Evolutionary conservation across 2,329 filamentous ascomycete species (phyloP).

Genomic region (Diaporthe aspalathi): DNA sequence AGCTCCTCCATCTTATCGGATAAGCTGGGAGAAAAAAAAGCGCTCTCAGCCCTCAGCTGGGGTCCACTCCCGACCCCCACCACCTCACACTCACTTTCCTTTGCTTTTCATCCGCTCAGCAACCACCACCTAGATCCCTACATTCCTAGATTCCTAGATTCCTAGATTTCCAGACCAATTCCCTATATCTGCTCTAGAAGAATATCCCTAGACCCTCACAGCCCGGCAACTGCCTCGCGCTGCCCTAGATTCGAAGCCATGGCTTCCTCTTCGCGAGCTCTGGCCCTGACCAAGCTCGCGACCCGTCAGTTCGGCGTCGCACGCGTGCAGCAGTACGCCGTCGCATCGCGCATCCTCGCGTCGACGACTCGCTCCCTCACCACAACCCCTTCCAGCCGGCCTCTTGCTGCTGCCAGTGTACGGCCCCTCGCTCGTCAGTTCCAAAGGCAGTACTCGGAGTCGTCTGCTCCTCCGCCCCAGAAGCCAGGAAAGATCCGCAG

Average conservation of each 20-base stretch:
- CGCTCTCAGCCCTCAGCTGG: conserved; percentile 28
- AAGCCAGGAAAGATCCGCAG: conserved; percentile 72
- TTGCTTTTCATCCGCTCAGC: conserved; percentile 26
- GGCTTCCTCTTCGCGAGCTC: conserved; percentile 49
- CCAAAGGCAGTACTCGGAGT: conserved; percentile 45
- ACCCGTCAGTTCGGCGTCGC: conserved; percentile 45
- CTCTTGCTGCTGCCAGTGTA: conserved; percentile 42
- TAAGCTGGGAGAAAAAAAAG: conserved; percentile 36
- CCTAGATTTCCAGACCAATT: conserved; percentile 11
- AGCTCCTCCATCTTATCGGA: conserved; percentile 33
- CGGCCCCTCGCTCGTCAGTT: conserved; percentile 44
- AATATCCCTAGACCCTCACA: conserved; percentile 13
- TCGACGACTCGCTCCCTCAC: conserved; percentile 42
- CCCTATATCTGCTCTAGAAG: not conserved
- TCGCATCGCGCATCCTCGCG: conserved; percentile 45
- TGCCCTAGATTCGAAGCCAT: conserved; percentile 44
- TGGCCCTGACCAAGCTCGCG: conserved; percentile 47
- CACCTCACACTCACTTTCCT: conserved; percentile 23
- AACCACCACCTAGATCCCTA: not conserved
- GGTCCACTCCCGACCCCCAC: conserved; percentile 11
- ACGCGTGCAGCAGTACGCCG: conserved; percentile 40
- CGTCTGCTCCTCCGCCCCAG: conserved; percentile 56
- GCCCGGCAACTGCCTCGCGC: conserved; percentile 16
- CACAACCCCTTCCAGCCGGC: conserved; percentile 38
- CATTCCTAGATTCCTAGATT: not conserved